Evolutionary conservation across 257 asterid species (phyloP).

Genomic region (Solanum rostratum): DNA sequence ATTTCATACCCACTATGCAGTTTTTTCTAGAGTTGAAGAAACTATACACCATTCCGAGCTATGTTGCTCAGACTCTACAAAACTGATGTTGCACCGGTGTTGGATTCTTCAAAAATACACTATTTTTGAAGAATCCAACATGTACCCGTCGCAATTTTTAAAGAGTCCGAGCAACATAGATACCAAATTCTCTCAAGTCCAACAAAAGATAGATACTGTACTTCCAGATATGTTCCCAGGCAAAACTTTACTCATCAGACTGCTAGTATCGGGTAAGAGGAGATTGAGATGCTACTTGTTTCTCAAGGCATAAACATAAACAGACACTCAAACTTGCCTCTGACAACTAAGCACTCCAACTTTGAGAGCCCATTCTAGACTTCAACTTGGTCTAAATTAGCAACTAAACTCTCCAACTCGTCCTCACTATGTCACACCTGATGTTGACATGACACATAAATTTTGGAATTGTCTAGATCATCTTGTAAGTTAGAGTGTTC

Average conservation of each 20-base stretch:
- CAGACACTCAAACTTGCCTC: not conserved
- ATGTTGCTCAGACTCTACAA: not conserved
- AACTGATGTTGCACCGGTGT: too few species aligned
- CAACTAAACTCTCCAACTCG: not conserved
- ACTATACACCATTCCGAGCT: not conserved
- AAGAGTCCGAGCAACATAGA: too few species aligned
- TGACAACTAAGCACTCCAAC: not conserved
- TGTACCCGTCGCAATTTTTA: too few species aligned
- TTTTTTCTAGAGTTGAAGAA: not conserved
- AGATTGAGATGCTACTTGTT: not conserved
- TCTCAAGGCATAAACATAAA: not conserved
- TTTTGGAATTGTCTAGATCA: not conserved
- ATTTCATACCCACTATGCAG: not conserved
- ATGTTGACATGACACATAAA: not conserved
- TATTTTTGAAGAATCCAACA: too few species aligned
- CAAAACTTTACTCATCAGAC: not conserved
- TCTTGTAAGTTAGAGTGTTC: not conserved
- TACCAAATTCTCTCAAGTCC: too few species aligned
- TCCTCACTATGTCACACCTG: not conserved
- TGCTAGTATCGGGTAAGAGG: not conserved
- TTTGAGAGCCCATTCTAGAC: not conserved
- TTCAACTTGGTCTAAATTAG: not conserved
- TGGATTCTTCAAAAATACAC: too few species aligned
- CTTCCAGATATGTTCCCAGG: not conserved
- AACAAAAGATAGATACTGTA: not conserved